Evolutionary conservation across 768 basidiomycete species (phyloP).

Genomic region (Tulasnella sp.): DNA sequence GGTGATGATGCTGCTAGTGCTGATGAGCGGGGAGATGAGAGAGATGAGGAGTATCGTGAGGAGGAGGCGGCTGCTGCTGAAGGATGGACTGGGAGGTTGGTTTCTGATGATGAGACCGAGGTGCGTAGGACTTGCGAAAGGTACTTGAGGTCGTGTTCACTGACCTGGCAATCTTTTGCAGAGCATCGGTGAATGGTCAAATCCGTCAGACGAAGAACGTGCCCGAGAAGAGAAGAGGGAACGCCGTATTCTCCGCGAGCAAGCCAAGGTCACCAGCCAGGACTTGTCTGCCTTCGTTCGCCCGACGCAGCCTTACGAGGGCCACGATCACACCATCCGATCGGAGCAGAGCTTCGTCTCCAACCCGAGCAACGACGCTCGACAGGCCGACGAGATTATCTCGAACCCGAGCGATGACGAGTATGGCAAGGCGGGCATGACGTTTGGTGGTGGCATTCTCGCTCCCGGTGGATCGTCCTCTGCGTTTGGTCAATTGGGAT

Average conservation of each 20-base stretch:
- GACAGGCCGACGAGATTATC: constrained; percentile 46
- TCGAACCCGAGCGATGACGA: constrained; percentile 82
- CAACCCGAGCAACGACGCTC: constrained; percentile 6
- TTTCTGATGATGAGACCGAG: constrained; percentile 25
- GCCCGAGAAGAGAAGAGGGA: constrained; percentile 57
- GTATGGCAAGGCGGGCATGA: not conserved
- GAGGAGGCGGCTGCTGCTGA: constrained; percentile 5
- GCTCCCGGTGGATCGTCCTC: not conserved
- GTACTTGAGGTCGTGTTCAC: no score
- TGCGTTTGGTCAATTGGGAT: not conserved
- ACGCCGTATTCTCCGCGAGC: constrained; percentile 38
- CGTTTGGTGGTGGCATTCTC: not conserved
- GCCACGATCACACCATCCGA: not conserved
- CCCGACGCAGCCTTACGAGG: constrained; percentile 26
- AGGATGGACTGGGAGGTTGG: not conserved
- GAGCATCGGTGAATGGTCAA: constrained; percentile 84
- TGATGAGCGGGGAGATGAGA: not conserved
- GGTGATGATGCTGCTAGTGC: no score
- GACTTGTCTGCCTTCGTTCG: constrained; percentile 71
- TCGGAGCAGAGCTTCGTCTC: constrained; percentile 7
- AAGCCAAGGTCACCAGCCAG: constrained; percentile 38
- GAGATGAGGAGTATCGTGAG: not conserved
- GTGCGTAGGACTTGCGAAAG: not conserved
- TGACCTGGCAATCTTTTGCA: constrained; percentile 25
- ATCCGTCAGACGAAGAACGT: constrained; percentile 82